These are phyloP conservation scores for Geranomyces variabilis DNA, from an alignment of 192 early-diverging fungal genomes.

Conservation along the genomic window DNA sequence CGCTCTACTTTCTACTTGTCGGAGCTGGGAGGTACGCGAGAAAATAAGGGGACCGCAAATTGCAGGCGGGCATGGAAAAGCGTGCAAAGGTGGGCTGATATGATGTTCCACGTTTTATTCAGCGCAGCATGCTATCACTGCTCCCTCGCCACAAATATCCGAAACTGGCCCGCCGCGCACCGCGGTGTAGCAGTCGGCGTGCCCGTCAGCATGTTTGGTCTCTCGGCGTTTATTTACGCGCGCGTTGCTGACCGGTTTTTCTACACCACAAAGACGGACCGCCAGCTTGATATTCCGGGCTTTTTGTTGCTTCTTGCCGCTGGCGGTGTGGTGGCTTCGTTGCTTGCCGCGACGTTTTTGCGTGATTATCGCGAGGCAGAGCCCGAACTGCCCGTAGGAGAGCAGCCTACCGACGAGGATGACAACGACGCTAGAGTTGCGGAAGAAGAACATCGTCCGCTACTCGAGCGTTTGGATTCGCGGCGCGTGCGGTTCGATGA, in stretches of 20 bases:
- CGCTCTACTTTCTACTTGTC: not conserved
- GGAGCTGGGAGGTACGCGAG: not conserved
- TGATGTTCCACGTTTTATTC: not conserved
- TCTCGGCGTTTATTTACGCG: not conserved
- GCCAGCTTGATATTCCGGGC: not conserved
- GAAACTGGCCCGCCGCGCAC: slow-evolving; percentile 4
- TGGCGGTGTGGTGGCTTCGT: not conserved
- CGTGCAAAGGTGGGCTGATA: not conserved
- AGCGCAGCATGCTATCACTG: slow-evolving; percentile 8
- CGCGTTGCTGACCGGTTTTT: not conserved
- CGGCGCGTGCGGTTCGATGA: slow-evolving; percentile 1
- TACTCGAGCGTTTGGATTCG: not conserved
- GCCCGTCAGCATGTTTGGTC: slow-evolving; percentile 13
- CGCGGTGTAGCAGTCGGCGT: slow-evolving; percentile 2
- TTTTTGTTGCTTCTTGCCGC: not conserved
- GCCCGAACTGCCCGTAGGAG: not conserved
- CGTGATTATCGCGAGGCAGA: not conserved
- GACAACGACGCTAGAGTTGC: no score
- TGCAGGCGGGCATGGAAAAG: no score
- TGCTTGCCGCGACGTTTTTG: not conserved
- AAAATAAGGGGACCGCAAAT: no score
- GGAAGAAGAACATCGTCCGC: not conserved
- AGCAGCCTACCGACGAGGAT: no score
- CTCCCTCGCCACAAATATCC: slow-evolving; percentile 7
- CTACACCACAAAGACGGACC: not conserved